Conservation (phyloP, 2,329 filamentous ascomycete genomes). For the Penicillium capsulatum region DNA sequence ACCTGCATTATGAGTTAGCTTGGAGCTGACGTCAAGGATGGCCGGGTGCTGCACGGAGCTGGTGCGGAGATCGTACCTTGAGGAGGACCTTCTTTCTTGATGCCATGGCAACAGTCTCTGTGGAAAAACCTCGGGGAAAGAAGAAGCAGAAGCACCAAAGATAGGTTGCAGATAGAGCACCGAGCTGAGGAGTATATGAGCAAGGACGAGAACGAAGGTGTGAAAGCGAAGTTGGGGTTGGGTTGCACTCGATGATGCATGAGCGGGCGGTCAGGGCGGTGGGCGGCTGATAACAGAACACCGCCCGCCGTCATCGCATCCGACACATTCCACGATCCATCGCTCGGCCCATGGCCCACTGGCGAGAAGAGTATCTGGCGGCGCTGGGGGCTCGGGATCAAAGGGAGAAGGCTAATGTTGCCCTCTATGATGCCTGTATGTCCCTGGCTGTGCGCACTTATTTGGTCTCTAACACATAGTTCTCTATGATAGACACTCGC, state of each 20-base stretch:
- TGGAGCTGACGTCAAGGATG: constrained; percentile 8
- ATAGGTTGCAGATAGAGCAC: not conserved
- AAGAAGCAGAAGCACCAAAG: not conserved
- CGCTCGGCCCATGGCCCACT: constrained; percentile 55
- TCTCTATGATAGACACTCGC: constrained; percentile 51
- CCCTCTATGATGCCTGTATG: constrained; percentile 74
- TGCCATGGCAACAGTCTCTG: constrained; percentile 53
- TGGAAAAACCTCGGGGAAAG: constrained; percentile 1
- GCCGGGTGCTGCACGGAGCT: constrained; percentile 9
- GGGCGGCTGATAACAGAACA: constrained; percentile 26
- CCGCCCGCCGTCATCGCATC: constrained; percentile 18
- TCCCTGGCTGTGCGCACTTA: not conserved
- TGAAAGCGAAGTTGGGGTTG: constrained; percentile 21
- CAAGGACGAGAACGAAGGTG: not conserved
- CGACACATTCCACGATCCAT: constrained; percentile 14
- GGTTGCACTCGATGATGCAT: constrained; percentile 33
- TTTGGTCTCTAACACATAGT: constrained; percentile 23
- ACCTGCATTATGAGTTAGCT: constrained; percentile 56
- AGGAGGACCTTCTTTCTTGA: constrained; percentile 85
- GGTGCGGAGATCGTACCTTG: constrained; percentile 58
- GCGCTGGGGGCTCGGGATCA: constrained; percentile 69
- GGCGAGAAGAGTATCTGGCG: constrained; percentile 76
- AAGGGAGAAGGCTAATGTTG: constrained; percentile 60
- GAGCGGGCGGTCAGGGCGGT: constrained; percentile 32
- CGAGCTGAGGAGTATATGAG: not conserved